Evolutionary conservation across 1,139 yeast genomes (phyloP), one percentile per base, ranked within the genome.

Genomic region (Groenewaldozyma sp.): DNA sequence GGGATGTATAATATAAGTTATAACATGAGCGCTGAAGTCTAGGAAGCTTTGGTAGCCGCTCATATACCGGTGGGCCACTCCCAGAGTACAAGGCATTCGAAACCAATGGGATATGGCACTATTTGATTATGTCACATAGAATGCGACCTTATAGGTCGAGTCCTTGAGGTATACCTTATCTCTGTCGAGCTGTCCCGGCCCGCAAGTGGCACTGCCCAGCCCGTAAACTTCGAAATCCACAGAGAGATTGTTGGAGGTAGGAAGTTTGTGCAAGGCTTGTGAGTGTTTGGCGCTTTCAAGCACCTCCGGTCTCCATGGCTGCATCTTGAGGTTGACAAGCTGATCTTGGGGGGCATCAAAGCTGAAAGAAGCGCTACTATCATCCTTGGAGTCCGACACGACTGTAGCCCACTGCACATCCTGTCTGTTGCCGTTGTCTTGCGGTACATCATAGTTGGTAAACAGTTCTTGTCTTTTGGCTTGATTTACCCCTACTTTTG

Each of bases 161-260:
- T 26, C 28, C 16, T 31, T 28, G 6, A 39, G 31, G 17, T 21
- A 35, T 10, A 39, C 33, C 24, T 35, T 34, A 22, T 52, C 55
- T 31, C 46, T 43, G 24, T 53, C 56, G 32, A 52, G 43, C 3
- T 52, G 58, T 1, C 56, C 53, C 9, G 67, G 66, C 1, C 67
- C 67, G 45, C 66, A 62, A 4, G 63, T 55, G 2, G 54, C 65
- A 19, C 63, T 55, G 4, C 67, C 67, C 14, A 63, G 49, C 4
- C 67, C 67, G 36, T 61, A 62, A 36, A 58, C 60, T 26, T 51
- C 58, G 37, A 59, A 60, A 42, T 62, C 64, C 22, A 61, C 45
- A 16, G 65, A 47, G 38, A 63, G 45, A 37, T 51, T 47, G 39
- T 51, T 53, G 40, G 45, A 46, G 24, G 42, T 41, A 11, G 28